phyloP scores from a whole-genome alignment of 2,329 filamentous ascomycete species.

The Teratosphaeria epicoccoides region DNA sequence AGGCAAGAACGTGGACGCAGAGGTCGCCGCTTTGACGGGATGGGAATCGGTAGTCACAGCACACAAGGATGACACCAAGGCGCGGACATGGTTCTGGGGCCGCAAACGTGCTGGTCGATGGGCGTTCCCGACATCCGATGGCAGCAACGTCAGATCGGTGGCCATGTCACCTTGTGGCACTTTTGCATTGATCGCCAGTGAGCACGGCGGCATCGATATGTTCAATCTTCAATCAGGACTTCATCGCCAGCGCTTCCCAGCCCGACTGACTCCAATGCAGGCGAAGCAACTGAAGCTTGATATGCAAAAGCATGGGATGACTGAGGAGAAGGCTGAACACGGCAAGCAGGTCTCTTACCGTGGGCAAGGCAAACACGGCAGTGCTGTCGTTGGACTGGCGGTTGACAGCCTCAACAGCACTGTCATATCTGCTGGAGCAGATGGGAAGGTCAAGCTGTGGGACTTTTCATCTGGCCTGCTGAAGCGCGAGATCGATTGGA shows the following conservation, averaged over 20 bases:
- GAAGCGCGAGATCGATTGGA: slow-evolving; percentile 73
- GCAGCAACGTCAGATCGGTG: slow-evolving; percentile 69
- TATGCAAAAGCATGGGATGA: slow-evolving; percentile 25
- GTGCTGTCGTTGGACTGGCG: slow-evolving; percentile 72
- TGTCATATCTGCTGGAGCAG: slow-evolving; percentile 75
- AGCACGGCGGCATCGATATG: slow-evolving; percentile 76
- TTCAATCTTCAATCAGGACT: slow-evolving; percentile 92
- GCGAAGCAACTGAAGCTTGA: slow-evolving; percentile 63
- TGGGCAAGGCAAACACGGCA: slow-evolving; percentile 62
- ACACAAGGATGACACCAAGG: slow-evolving; percentile 72
- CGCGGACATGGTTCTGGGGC: slow-evolving; percentile 97
- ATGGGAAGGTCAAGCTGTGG: slow-evolving; percentile 97
- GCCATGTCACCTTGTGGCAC: slow-evolving; percentile 85
- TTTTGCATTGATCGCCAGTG: slow-evolving; percentile 83
- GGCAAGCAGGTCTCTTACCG: slow-evolving; percentile 32
- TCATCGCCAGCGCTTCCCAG: slow-evolving; percentile 79
- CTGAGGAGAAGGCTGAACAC: slow-evolving; percentile 33
- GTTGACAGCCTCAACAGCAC: slow-evolving; percentile 83
- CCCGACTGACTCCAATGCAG: slow-evolving; percentile 64
- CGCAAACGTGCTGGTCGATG: slow-evolving; percentile 85
- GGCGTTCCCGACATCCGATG: slow-evolving; percentile 80
- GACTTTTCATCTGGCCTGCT: slow-evolving; percentile 78
- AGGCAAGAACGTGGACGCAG: slow-evolving; percentile 56
- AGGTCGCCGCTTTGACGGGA: slow-evolving; percentile 67
- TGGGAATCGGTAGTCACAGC: slow-evolving; percentile 97